Conservation (phyloP, 768 basidiomycete species). For the Termitomyces heimii region DNA sequence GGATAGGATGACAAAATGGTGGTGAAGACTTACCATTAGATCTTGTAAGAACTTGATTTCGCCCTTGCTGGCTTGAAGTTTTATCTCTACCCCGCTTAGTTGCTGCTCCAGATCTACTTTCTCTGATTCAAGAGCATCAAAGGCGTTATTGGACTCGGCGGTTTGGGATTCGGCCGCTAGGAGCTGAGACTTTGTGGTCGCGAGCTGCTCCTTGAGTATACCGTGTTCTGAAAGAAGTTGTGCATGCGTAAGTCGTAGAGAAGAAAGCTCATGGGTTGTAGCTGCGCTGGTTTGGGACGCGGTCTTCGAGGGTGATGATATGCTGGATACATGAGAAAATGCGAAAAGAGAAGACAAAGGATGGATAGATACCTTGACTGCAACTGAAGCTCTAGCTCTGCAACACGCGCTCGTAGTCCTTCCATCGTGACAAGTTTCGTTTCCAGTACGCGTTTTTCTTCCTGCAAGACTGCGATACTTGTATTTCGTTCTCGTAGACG, state of each 20-base stretch:
- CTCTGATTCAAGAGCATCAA: slow-evolving; percentile 8
- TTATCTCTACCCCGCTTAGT: background rate
- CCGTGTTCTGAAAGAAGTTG: slow-evolving; percentile 66
- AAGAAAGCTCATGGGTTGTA: slow-evolving; percentile 44
- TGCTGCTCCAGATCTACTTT: slow-evolving; percentile 2
- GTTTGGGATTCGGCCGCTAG: slow-evolving; percentile 29
- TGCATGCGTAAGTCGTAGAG: slow-evolving; percentile 57
- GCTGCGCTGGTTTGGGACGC: slow-evolving; percentile 31
- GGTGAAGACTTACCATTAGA: slow-evolving; percentile 2
- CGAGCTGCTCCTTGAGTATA: slow-evolving; percentile 43
- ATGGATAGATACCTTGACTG: slow-evolving; percentile 44
- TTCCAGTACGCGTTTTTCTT: slow-evolving; percentile 67
- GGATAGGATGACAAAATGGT: background rate
- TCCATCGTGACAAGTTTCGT: slow-evolving; percentile 44
- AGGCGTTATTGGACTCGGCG: slow-evolving; percentile 15
- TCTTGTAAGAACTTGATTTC: slow-evolving; percentile 7
- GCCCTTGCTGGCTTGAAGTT: background rate
- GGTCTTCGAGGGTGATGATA: background rate
- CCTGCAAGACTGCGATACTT: slow-evolving; percentile 63
- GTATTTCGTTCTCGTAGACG: slow-evolving; percentile 48
- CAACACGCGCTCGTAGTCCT: slow-evolving; percentile 55
- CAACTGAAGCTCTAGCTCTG: slow-evolving; percentile 46
- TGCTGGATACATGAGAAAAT: background rate
- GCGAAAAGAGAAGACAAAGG: background rate
- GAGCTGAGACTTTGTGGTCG: slow-evolving; percentile 29